Percentiles rank a stretch among this genome's conserved stretches.
phyloP scores from a whole-genome alignment of 148 eudicot species.

The Simmondsia chinensis region DNA sequence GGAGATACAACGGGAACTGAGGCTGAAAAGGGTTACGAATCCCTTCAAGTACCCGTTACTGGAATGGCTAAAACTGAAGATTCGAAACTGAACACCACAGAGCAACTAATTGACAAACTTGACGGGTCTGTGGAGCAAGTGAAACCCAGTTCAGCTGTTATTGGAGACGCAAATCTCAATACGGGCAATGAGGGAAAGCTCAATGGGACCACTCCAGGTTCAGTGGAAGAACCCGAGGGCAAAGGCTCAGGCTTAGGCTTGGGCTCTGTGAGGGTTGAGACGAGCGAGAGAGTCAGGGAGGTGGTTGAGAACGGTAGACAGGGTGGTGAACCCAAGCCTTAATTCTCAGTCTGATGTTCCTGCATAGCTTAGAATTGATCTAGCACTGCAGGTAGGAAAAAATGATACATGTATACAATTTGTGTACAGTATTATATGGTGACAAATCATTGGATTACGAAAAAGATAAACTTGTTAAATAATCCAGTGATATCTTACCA shows the following conservation, averaged over 20 bases:
- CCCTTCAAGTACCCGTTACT: conserved; percentile 5
- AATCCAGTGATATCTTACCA: too few relatives aligned
- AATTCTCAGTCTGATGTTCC: too few relatives aligned
- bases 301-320: conserved; percentile 31
- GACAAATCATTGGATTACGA: too few relatives aligned
- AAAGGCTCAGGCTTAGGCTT: conserved; percentile 10
- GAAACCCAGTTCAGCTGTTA: conserved; percentile 15
- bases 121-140: conserved; percentile 14
- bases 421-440: too few relatives aligned
- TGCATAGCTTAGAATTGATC: too few relatives aligned
- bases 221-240: conserved; percentile 15
- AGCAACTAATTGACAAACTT: conserved; percentile 17
- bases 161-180: conserved; percentile 13
- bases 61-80: conserved; percentile 13
- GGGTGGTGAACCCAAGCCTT: conserved; percentile 24
- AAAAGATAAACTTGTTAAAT: too few relatives aligned
- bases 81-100: conserved; percentile 10
- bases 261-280: conserved; percentile 15
- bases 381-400: too few relatives aligned
- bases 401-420: too few relatives aligned
- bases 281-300: conserved; percentile 15
- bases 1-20: conserved; percentile 8
- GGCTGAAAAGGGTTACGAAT: conserved; percentile 10
- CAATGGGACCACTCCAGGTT: conserved; percentile 9
- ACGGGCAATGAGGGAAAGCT: conserved; percentile 13